Evolutionary conservation across 106 monocot species (phyloP).

Genomic region (Dendrobium chrysotoxum): DNA sequence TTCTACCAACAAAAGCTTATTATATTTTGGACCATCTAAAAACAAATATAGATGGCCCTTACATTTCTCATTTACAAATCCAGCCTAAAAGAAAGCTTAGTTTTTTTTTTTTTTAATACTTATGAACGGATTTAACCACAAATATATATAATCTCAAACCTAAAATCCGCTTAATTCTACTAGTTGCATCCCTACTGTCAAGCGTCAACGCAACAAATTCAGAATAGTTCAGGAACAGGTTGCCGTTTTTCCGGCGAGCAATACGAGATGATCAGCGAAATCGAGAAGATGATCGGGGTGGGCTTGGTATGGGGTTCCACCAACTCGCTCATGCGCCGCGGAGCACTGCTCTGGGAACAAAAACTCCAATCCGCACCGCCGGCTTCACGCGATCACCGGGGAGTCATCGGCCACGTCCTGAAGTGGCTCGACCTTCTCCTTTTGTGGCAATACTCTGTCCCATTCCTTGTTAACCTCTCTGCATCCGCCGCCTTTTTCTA

Average conservation of each 20-base stretch:
- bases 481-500: slow-evolving; percentile 94
- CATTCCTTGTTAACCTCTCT: slow-evolving; percentile 74
- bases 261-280: slow-evolving; percentile 29
- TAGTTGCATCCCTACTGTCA: no score
- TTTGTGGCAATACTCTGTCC: slow-evolving; percentile 82
- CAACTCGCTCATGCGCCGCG: slow-evolving; percentile 88
- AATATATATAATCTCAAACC: no score
- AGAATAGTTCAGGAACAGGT: neutral
- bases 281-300: slow-evolving; percentile 76
- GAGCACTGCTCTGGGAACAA: slow-evolving; percentile 59
- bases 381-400: neutral
- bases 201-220: neutral
- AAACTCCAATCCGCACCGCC: slow-evolving; percentile 5
- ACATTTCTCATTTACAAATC: no score
- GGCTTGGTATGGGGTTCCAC: slow-evolving; percentile 91
- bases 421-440: slow-evolving; percentile 64
- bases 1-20: no score
- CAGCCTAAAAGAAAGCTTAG: no score
- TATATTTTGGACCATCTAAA: no score
- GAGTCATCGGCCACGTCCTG: slow-evolving; percentile 10
- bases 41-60: no score
- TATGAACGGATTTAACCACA: no score
- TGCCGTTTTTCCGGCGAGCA: neutral
- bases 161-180: no score
- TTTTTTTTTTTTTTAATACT: no score